These are phyloP conservation scores for Ceratocystis alfenasii DNA, from an alignment of 2,329 filamentous ascomycete species.

Conservation along the genomic window DNA sequence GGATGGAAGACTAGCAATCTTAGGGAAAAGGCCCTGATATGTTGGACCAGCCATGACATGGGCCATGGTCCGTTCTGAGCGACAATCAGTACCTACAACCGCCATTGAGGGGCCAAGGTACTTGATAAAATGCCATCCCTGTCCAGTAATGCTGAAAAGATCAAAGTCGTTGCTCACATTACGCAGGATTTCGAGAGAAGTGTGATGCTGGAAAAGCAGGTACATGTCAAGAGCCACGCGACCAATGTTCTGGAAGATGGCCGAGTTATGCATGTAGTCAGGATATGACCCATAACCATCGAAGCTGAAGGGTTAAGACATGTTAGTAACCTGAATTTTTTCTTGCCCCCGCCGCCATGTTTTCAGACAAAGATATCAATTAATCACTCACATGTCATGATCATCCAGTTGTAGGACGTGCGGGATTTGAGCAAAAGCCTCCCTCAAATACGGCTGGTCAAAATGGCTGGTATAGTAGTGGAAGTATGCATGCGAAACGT, in stretches of 20 bases:
- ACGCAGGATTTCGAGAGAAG: conserved; percentile 81
- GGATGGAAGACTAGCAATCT: conserved; percentile 77
- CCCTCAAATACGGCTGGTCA: conserved; percentile 85
- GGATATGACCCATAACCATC: conserved; percentile 96
- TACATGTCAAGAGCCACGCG: conserved; percentile 96
- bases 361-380: neutral
- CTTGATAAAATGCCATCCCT: conserved; percentile 97
- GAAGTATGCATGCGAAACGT: conserved; percentile 92
- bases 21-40: conserved; percentile 94
- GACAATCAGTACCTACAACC: conserved; percentile 78
- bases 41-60: conserved; percentile 93
- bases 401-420: conserved; percentile 89
- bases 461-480: conserved; percentile 99
- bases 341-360: neutral
- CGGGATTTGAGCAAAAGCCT: conserved; percentile 95
- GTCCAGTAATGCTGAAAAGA: conserved; percentile 92
- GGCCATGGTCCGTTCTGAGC: conserved; percentile 78
- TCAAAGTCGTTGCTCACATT: conserved; percentile 81
- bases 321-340: conserved; percentile 19
- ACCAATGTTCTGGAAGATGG: conserved; percentile 97
- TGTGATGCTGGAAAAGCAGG: conserved; percentile 94
- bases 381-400: conserved; percentile 80
- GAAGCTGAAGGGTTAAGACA: conserved; percentile 46
- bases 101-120: conserved; percentile 85
- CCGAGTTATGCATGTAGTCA: conserved; percentile 94